phyloP scores from a whole-genome alignment of 208 protist species.

The Endotrypanum monterogeii region DNA sequence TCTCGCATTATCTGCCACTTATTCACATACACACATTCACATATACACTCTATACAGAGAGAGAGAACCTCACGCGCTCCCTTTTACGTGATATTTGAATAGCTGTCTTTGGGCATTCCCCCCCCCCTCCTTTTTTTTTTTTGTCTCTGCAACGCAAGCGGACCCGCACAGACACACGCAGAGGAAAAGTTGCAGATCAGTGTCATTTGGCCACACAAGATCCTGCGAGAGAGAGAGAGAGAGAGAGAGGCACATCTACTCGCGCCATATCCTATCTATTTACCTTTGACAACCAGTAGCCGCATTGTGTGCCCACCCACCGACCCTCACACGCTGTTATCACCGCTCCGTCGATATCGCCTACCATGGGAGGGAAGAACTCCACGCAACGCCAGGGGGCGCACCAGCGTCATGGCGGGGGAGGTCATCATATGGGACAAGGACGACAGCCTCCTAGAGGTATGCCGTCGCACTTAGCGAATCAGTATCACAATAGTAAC shows the following conservation, averaged over 20 bases:
- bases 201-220: neutral
- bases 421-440: constrained; percentile 11
- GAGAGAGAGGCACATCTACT: too few relatives aligned
- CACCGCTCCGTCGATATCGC: neutral
- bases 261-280: neutral
- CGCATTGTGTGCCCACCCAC: neutral
- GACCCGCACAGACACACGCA: neutral
- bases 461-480: constrained; percentile 78
- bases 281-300: neutral
- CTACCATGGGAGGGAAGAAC: constrained; percentile 40
- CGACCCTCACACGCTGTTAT: too few relatives aligned
- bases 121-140: constrained; percentile 1
- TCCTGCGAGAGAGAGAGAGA: neutral
- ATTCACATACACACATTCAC: neutral
- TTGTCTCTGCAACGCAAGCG: neutral
- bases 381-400: constrained; percentile 27
- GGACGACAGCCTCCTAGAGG: constrained; percentile 29
- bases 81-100: neutral
- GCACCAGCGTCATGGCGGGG: constrained; percentile 18
- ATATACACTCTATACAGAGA: neutral
- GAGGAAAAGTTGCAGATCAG: neutral
- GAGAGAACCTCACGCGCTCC: neutral
- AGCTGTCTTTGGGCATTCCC: neutral
- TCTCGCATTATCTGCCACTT: too few relatives aligned
- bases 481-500: constrained; percentile 65